Evolutionary conservation across 2,329 filamentous ascomycete genomes (phyloP).

Genomic region (Colletotrichum sp.): DNA sequence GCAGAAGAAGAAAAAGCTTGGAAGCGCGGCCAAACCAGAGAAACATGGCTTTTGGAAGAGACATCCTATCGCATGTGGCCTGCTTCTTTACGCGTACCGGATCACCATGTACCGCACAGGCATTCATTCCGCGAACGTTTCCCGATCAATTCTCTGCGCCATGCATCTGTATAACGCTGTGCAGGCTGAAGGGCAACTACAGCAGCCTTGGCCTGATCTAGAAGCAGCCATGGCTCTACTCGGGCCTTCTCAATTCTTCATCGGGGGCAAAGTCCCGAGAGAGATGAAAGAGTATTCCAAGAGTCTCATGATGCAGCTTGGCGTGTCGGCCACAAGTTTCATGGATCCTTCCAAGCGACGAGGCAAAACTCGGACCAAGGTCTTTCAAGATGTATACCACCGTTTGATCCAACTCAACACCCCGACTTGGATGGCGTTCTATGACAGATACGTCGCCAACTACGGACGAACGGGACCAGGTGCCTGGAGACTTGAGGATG

Average conservation of each 20-base stretch:
- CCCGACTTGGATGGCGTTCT: constrained; percentile 41
- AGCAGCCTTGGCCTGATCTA: constrained; percentile 43
- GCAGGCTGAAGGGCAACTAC: constrained; percentile 30
- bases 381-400: constrained; percentile 24
- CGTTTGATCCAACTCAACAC: constrained; percentile 33
- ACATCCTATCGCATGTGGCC: not conserved
- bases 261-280: constrained; percentile 29
- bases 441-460: constrained; percentile 32
- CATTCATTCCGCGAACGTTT: constrained; percentile 38
- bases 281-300: constrained; percentile 22
- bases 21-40: not conserved
- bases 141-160: constrained; percentile 40
- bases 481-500: constrained; percentile 36
- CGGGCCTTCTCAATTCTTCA: constrained; percentile 36
- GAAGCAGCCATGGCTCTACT: constrained; percentile 34
- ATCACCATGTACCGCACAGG: constrained; percentile 33
- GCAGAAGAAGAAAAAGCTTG: not conserved
- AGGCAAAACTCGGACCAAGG: not conserved
- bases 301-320: constrained; percentile 42
- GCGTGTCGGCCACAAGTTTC: constrained; percentile 34
- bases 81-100: constrained; percentile 40
- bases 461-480: not conserved
- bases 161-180: constrained; percentile 49
- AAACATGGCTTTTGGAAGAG: not conserved
- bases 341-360: constrained; percentile 24